phyloP scores from a whole-genome alignment of 345 rosid species.

The Erucastrum elatum region DNA sequence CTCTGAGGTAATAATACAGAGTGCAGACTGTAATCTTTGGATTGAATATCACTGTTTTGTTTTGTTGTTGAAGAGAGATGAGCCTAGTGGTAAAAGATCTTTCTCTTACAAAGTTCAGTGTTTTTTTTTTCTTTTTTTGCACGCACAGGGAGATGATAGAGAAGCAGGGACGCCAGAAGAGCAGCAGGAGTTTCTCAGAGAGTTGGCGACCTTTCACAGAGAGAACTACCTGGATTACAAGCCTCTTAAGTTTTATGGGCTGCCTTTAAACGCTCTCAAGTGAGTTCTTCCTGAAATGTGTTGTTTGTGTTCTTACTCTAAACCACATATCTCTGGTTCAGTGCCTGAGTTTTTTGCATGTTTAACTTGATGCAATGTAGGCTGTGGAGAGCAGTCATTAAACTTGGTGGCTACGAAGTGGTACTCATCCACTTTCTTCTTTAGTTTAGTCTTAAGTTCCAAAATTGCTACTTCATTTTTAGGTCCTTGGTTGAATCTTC shows the following conservation, averaged over 20 bases:
- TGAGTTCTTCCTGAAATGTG: slow-evolving; percentile 38
- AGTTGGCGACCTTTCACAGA: slow-evolving; percentile 63
- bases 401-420: slow-evolving; percentile 87
- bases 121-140: slow-evolving; percentile 33
- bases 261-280: slow-evolving; percentile 77
- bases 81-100: neutral
- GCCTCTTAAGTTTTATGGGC: slow-evolving; percentile 73
- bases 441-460: neutral
- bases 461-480: slow-evolving; percentile 16
- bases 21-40: neutral
- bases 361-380: slow-evolving; percentile 44
- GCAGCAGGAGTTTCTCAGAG: slow-evolving; percentile 61
- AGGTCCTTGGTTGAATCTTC: slow-evolving; percentile 2
- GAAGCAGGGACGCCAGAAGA: slow-evolving; percentile 76
- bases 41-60: neutral
- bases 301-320: slow-evolving; percentile 14
- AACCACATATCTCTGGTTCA: neutral
- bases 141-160: slow-evolving; percentile 52
- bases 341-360: slow-evolving; percentile 20
- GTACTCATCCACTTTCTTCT: slow-evolving; percentile 43
- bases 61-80: neutral
- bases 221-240: slow-evolving; percentile 65
- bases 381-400: slow-evolving; percentile 79
- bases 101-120: slow-evolving; percentile 10
- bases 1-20: slow-evolving; percentile 48